Evolutionary conservation across 2,329 filamentous ascomycete genomes (phyloP), one percentile per base, ranked within the genome.

Genomic region (Cordyceps farinosa): DNA sequence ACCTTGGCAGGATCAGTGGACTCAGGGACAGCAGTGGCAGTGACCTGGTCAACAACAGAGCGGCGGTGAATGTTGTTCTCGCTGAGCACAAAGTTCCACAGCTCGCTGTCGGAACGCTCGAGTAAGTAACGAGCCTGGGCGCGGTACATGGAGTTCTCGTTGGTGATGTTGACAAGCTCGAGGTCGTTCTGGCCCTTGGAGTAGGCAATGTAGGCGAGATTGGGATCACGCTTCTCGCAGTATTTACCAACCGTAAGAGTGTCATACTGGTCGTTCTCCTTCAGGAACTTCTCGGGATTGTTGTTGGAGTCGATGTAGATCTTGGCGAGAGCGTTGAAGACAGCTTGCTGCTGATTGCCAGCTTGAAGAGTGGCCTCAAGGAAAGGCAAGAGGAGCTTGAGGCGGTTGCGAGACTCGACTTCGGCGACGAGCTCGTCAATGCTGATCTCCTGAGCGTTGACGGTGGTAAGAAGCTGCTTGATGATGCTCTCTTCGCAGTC

Each of bases 291-390:
- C 83, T 99, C 95, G 0, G 95, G 95, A 75, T 97, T 92, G 80
- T 97, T 97, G 84, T 99, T 99, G 69, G 88, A 92, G 78, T 99
- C 95, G 64, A 99, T 99, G 79, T 99, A 99, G 70, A 99, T 99
- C 86, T 99, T 99, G 58, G 95, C 95, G 36, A 99, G 84, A 7
- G 95, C 96, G 69, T 99, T 98, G 84, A 90, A 98, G 22, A 99
- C 91, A 51, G 94, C 96, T 75, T 96, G 92, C 77, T 99, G 93
- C 76, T 96, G 90, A 79, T 97, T 97, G 51, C 95, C 95, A 58
- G 88, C 86, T 56, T 91, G 89, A 54, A 99, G 81, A 10, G 92
- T 97, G 64, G 90, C 87, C 81, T 99, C 96, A 6, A 99, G 86
- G 88, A 99, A 99, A 22, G 95, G 95, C 63, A 99, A 79, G 42